A percentile compares a stretch with the other conserved stretches of the same genome.
Conservation (phyloP, 2,329 filamentous ascomycete genomes). For the Ascosphaera apis region DNA sequence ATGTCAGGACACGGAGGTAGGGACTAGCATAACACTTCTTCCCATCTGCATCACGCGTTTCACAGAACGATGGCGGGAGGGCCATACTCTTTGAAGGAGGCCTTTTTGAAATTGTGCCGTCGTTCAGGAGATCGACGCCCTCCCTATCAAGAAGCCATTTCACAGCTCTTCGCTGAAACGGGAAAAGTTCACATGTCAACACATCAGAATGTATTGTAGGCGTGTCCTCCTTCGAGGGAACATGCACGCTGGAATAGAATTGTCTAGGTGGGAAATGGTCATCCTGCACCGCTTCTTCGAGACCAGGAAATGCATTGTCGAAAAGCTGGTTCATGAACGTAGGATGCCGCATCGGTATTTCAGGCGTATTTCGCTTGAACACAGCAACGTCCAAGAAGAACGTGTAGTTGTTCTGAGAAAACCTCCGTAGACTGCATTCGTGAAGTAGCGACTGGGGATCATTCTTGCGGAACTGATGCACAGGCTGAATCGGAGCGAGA, state of each 20-base stretch:
- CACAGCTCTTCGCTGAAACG: slow-evolving; percentile 25
- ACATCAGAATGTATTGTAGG: slow-evolving; percentile 14
- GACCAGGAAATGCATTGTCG: not conserved
- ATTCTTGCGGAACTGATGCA: not conserved
- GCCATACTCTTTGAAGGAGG: slow-evolving; percentile 4
- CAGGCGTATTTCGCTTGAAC: not conserved
- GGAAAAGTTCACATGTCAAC: slow-evolving; percentile 20
- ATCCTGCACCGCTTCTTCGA: slow-evolving; percentile 1
- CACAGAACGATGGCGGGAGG: slow-evolving; percentile 18
- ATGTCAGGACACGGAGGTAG: slow-evolving; percentile 18
- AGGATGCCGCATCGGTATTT: not conserved
- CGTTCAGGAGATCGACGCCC: slow-evolving; percentile 13
- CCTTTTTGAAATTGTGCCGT: slow-evolving; percentile 12
- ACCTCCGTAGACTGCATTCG: not conserved
- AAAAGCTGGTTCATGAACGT: not conserved
- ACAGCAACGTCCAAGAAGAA: not conserved
- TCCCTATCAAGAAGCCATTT: slow-evolving; percentile 24
- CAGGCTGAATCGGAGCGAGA: not conserved
- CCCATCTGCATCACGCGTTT: slow-evolving; percentile 17
- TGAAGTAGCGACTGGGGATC: not conserved
- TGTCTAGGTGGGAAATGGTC: slow-evolving; percentile 10
- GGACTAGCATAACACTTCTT: slow-evolving; percentile 18
- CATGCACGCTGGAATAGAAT: slow-evolving; percentile 26
- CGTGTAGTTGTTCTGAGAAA: not conserved
- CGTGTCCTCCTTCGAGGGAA: slow-evolving; percentile 15